Evolutionary conservation across 495 filamentous ascomycete genomes (phyloP), one percentile per base, ranked within the genome.

Genomic region (Penicillium argentinense): DNA sequence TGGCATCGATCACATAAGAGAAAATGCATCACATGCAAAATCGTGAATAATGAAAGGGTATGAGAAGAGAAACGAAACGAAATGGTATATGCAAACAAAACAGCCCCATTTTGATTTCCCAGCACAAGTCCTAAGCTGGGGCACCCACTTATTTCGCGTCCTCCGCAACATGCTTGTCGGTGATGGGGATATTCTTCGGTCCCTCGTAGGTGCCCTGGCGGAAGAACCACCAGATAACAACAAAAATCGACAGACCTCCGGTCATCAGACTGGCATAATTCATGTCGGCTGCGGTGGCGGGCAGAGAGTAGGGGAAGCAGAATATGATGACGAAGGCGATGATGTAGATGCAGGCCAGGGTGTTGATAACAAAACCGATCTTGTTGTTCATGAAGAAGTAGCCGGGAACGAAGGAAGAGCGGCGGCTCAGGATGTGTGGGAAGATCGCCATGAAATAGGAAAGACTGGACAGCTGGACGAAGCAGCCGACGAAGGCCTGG

Each of bases 381-480:
- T 61, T 63, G 16, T 81, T 77, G 14, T 65, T 65, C 69, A 95
- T 81, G 59, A 76, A 81, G 66, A 92, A 95, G 4, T 78, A 79
- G 0, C 87, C 89, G 0, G 75, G 74, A 8, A 77, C 73, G 32
- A 92, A 80, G 12, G 82, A 76, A 16, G 75, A 71, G 2, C 89
- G 75, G 0, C 81, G 68, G 0, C 81, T 83, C 13, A 89, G 56
- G 5, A 93, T 51, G 57, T 93, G 84, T 1, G 87, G 86, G 26
- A 84, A 72, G 54, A 95, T 88, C 12, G 88, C 86, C 39, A 84
- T 78, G 29, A 85, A 77, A 54, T 93, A 95, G 0, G 84, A 89
- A 3, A 83, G 63, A 3, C 82, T 86, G 19, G 82, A 81, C 11
- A 92, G 73, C 46, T 90, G 80, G 3, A 86, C 64, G 26, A 85